Conservation (phyloP, 2,329 filamentous ascomycete genomes). For the Proliferodiscus dingleyae region DNA sequence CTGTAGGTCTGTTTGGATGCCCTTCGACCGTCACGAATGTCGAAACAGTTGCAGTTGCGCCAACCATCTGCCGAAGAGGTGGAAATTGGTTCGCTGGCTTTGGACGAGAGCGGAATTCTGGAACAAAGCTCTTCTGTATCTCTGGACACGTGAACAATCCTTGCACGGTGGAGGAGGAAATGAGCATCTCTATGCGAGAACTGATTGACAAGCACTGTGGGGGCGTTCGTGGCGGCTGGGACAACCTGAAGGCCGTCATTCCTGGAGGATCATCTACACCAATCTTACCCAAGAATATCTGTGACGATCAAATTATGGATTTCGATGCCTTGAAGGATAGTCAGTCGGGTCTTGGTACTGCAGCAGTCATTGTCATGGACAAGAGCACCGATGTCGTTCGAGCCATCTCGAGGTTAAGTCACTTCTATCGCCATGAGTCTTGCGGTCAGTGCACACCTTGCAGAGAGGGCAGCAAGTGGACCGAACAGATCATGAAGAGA, state of each 20-base stretch:
- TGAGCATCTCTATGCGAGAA: constrained; percentile 94
- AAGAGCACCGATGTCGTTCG: constrained; percentile 95
- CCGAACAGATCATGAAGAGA: constrained; percentile 95
- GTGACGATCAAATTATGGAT: constrained; percentile 97
- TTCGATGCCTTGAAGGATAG: constrained; percentile 98
- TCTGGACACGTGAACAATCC: constrained; percentile 99
- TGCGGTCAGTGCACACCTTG: constrained; percentile 99
- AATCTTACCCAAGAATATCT: constrained; percentile 83
- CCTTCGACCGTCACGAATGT: constrained; percentile 98
- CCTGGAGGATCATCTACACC: constrained; percentile 96
- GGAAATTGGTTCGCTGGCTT: constrained; percentile 90
- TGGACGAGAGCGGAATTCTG: constrained; percentile 91
- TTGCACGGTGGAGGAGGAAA: constrained; percentile 96
- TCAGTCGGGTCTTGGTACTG: constrained; percentile 94
- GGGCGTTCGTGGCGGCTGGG: constrained; percentile 94
- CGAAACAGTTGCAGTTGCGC: constrained; percentile 91
- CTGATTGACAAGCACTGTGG: constrained; percentile 98
- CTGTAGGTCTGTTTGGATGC: constrained; percentile 96
- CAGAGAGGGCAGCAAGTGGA: constrained; percentile 98
- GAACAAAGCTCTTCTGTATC: constrained; percentile 98
- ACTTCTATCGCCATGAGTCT: constrained; percentile 98
- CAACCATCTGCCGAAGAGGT: constrained; percentile 91
- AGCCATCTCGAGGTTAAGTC: constrained; percentile 84
- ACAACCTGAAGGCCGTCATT: constrained; percentile 92
- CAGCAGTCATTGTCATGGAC: constrained; percentile 98